Base-by-base conservation (phyloP, 2,329 filamentous ascomycete species). In the Microcyclosporella mali region DNA sequence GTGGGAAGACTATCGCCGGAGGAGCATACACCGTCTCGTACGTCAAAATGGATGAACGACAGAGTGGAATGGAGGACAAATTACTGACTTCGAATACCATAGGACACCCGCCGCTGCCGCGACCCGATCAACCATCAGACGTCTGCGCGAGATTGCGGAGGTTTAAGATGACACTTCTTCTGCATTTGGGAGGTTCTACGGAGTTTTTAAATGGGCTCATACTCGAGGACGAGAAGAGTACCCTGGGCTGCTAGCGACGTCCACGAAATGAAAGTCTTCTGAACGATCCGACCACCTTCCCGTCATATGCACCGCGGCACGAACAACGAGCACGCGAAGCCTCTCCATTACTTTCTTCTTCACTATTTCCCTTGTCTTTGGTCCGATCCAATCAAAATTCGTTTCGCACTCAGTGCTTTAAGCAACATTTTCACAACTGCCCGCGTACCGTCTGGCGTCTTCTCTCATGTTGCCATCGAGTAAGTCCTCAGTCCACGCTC, bases 1-100 rank as follows among this genome's bases (percentile, higher is more conserved):
- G 92, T 84, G 82, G 86, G 72, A 95, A 95, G 85, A 87, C 82
- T 66, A 79, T 90, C 61, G 90, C 87, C 64, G 87, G 87, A 72
- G 87, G 90, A 74, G 92, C 90, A 66, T 97, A 94, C 81, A 84
- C 82, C 64, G 85, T 97, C 70, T 85, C 92, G 90, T 95, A 88
- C 75, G 89, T 92, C 54, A 48, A 46, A 49, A 51, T 51, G 25
- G 4, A 9, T 25, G 33, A 25, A 39, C n/a, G 18, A 21, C 14
- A 29, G n/a, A 19, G 28, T 12, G 21, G 37, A 30, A 32, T 32
- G n/a, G 28, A 18, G 31, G 37, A 36, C 25, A 25, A 25, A 25
- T 9, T 4, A 35, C 41, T 46, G 29, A 52, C 50, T 43, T 44
- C n/a, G n/a, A 29, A 34, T 16, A 43, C 41, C 33, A 61, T 62